phyloP scores from a whole-genome alignment of 345 rosid species.

The Durio zibethinus region DNA sequence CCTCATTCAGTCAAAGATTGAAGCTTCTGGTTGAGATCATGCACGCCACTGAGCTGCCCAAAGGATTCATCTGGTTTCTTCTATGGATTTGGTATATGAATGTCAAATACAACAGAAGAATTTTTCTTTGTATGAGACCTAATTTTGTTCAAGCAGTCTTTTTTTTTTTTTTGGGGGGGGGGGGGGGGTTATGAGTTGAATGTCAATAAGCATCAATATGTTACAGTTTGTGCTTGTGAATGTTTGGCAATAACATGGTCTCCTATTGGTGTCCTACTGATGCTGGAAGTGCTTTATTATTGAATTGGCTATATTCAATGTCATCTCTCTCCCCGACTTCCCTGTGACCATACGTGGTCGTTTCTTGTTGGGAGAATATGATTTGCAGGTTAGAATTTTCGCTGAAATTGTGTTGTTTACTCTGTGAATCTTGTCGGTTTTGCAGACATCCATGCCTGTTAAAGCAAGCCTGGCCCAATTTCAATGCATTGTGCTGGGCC shows the following conservation, averaged over 20 bases:
- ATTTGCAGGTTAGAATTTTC: neutral
- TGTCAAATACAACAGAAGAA: neutral
- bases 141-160: neutral
- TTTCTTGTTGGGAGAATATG: too few species aligned
- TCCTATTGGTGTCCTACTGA: neutral
- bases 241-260: neutral
- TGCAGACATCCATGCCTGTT: too few species aligned
- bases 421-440: neutral
- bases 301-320: neutral
- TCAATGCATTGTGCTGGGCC: too few species aligned
- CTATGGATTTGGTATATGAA: slow-evolving; percentile 1
- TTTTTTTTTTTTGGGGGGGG: too few species aligned
- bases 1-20: neutral
- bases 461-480: too few species aligned
- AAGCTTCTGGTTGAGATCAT: neutral
- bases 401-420: neutral
- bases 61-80: neutral
- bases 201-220: neutral
- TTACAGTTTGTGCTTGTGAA: neutral
- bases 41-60: neutral
- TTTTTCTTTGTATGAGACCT: slow-evolving; percentile 21
- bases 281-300: neutral
- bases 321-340: neutral
- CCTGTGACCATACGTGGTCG: too few species aligned
- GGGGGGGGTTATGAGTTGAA: slow-evolving; percentile 3